phyloP scores from a whole-genome alignment of 306 rosid genomes.

The Cicer pinnatifidum region DNA sequence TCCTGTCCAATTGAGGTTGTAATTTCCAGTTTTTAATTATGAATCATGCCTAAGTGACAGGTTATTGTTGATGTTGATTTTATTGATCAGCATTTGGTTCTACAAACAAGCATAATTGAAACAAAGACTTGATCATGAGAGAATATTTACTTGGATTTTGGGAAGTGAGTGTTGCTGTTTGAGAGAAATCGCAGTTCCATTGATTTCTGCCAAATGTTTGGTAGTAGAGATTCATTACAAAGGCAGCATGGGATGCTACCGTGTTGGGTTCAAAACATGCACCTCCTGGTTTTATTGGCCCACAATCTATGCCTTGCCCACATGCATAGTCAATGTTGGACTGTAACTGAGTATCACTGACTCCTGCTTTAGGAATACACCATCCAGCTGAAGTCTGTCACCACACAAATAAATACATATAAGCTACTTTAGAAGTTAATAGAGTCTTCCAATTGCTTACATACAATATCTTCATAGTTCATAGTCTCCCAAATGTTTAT shows the following conservation, averaged over 20 bases:
- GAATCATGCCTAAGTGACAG: neutral
- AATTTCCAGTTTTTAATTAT: neutral
- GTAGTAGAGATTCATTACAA: constrained; percentile 90
- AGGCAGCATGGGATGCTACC: constrained; percentile 76
- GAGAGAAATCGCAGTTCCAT: constrained; percentile 92
- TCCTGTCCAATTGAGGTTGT: no score
- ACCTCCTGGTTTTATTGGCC: constrained; percentile 83
- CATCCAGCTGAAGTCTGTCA: constrained; percentile 58
- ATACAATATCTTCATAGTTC: no score
- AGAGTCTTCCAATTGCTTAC: no score
- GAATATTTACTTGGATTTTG: constrained; percentile 76
- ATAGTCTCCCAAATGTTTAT: no score
- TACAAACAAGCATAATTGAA: constrained; percentile 7
- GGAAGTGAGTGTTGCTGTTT: constrained; percentile 75
- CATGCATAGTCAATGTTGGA: constrained; percentile 78
- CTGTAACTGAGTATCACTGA: constrained; percentile 70
- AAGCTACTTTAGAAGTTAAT: no score
- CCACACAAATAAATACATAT: neutral
- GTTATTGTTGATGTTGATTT: neutral
- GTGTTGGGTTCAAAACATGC: constrained; percentile 86
- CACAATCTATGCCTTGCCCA: constrained; percentile 76
- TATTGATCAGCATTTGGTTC: neutral
- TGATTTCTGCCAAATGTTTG: constrained; percentile 60
- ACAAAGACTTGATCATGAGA: constrained; percentile 12
- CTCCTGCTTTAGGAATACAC: constrained; percentile 78